These are phyloP conservation scores for Beauveria caledonica DNA, from an alignment of 2,329 filamentous ascomycete species.

Conservation along the genomic window DNA sequence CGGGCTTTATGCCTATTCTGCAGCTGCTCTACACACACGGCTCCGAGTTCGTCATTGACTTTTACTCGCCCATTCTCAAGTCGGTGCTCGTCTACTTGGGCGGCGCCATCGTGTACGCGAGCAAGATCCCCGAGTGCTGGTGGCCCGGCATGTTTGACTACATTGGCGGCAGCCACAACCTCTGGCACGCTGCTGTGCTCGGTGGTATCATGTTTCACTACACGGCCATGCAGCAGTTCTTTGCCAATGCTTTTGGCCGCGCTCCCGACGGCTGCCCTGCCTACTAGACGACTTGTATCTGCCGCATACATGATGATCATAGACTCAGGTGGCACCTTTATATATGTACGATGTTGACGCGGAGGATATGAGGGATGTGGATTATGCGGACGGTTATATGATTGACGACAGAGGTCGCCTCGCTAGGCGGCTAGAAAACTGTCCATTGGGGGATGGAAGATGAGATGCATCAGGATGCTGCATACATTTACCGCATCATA, in stretches of 20 bases:
- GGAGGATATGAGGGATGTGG: constrained; percentile 1
- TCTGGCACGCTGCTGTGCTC: constrained; percentile 93
- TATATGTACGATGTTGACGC: background rate
- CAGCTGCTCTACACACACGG: constrained; percentile 77
- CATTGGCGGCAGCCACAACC: constrained; percentile 88
- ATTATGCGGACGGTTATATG: background rate
- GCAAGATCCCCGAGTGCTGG: constrained; percentile 89
- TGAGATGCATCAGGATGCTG: background rate
- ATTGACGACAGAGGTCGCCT: background rate
- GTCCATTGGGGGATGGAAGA: background rate
- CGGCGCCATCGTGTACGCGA: constrained; percentile 82
- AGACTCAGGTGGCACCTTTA: background rate
- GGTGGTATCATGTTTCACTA: constrained; percentile 98
- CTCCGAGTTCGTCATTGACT: constrained; percentile 71
- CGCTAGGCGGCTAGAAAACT: background rate
- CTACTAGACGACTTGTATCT: constrained; percentile 27
- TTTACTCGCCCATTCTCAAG: constrained; percentile 82
- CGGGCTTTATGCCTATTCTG: constrained; percentile 80
- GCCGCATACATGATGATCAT: background rate
- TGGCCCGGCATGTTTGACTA: constrained; percentile 92
- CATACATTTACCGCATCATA: constrained; percentile 8
- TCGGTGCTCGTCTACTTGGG: constrained; percentile 77
- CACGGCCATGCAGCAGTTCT: constrained; percentile 90
- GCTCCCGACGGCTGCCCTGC: constrained; percentile 52
- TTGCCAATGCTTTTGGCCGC: constrained; percentile 65